Base-by-base conservation (phyloP, 2,329 filamentous ascomycete genomes). In the Ophiostoma triangulosporum region DNA sequence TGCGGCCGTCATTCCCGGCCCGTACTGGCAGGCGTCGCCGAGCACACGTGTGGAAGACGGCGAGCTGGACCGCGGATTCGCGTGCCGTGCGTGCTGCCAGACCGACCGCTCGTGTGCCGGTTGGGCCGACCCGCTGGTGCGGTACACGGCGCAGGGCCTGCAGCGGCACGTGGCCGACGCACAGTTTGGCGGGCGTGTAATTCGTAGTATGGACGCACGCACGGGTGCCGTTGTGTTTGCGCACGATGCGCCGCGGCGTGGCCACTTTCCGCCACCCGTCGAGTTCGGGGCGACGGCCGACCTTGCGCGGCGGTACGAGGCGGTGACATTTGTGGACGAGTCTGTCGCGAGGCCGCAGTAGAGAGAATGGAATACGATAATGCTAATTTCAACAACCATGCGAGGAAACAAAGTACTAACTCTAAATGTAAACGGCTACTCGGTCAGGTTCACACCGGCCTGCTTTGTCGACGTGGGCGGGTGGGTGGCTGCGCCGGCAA, bases 401-500 rank as follows among this genome's bases (percentile, higher is more conserved):
- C n/a, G n/a, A n/a, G n/a, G n/a, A n/a, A n/a, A n/a, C n/a, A n/a
- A n/a, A n/a, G n/a, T n/a, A n/a, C n/a, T n/a, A n/a, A n/a, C n/a
- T n/a, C n/a, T n/a, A n/a, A n/a, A n/a, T n/a, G n/a, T n/a, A n/a
- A n/a, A n/a, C n/a, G n/a, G n/a, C n/a, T 50, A 58, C 24, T 59
- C 58, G 12, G 56, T 59, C 53, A 59, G 43, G 20, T 59, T 59
- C 6, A 56, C 57, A 7, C 43, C 43, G n/a, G 48, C 26, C 20
- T 26, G 26, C 29, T 17, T 17, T 12, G 15, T 26, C 7, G 45
- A 26, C 3, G n/a, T 36, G 6, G 26, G 40, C n/a, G 40, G 22
- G 6, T 46, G 38, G 6, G 17, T 7, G n/a, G 20, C 31, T 40
- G 65, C 64, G 20, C 63, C 65, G 9, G 65, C 61, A 26, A 58